Evolutionary conservation across 371 early-diverging fungal genomes (phyloP).

Genomic region (Syncephalastrum racemosum): DNA sequence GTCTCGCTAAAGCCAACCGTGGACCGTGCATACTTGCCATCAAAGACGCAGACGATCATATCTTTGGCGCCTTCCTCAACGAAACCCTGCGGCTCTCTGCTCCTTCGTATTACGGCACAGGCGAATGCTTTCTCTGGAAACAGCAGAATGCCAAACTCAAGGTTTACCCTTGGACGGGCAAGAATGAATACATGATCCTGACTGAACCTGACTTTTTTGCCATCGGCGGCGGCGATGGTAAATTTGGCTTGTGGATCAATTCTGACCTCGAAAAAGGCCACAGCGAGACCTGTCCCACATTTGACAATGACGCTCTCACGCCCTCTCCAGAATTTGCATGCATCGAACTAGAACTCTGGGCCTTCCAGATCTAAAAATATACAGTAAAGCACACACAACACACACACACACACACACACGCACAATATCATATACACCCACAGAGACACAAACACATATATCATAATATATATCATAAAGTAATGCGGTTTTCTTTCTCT

Average conservation of each 20-base stretch:
- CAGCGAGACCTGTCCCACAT: slow-evolving; percentile 80
- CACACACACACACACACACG: too few relatives aligned
- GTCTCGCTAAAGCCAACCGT: slow-evolving; percentile 51
- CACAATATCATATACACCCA: too few relatives aligned
- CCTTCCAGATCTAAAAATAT: slow-evolving; percentile 19
- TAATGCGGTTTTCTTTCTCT: too few relatives aligned
- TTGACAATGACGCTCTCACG: slow-evolving; percentile 78
- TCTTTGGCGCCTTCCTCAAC: slow-evolving; percentile 88
- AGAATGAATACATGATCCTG: slow-evolving; percentile 87
- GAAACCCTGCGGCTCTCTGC: slow-evolving; percentile 62
- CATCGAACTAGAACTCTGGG: slow-evolving; percentile 45
- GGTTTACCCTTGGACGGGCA: slow-evolving; percentile 82
- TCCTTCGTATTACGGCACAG: slow-evolving; percentile 85
- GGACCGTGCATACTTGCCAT: slow-evolving; percentile 74
- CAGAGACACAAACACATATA: too few relatives aligned
- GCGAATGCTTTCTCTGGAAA: slow-evolving; percentile 87
- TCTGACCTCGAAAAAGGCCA: slow-evolving; percentile 84
- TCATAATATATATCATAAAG: too few relatives aligned
- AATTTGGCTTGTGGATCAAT: slow-evolving; percentile 91
- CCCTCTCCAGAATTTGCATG: slow-evolving; percentile 34
- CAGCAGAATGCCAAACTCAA: slow-evolving; percentile 28
- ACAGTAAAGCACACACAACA: too few relatives aligned
- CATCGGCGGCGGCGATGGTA: slow-evolving; percentile 88
- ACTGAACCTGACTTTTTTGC: slow-evolving; percentile 84
- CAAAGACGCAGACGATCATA: slow-evolving; percentile 64